These are phyloP conservation scores for Aspergillus cristatus DNA, from an alignment of 495 filamentous ascomycete genomes.

Conservation along the genomic window DNA sequence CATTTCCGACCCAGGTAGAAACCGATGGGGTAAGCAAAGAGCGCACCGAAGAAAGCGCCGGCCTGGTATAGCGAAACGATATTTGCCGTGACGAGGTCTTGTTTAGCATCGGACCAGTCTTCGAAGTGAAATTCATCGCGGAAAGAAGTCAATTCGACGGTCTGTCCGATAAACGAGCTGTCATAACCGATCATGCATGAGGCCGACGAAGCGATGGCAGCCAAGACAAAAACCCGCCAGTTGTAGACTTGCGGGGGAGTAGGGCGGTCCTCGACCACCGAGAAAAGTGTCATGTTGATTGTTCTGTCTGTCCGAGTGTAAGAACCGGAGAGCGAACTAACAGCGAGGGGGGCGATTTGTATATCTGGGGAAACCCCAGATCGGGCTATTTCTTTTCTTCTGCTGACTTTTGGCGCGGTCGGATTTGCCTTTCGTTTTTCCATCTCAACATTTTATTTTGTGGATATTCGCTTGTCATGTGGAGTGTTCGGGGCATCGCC, in stretches of 20 bases:
- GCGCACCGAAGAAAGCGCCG: slow-evolving; percentile 57
- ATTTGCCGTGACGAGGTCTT: slow-evolving; percentile 50
- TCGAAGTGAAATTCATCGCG: slow-evolving; percentile 46
- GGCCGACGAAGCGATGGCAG: slow-evolving; percentile 55
- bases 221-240: slow-evolving; percentile 59
- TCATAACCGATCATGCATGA: slow-evolving; percentile 68
- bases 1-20: slow-evolving; percentile 49
- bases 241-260: slow-evolving; percentile 64
- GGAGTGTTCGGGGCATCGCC: too few relatives aligned
- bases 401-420: too few relatives aligned
- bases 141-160: slow-evolving; percentile 54
- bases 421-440: too few relatives aligned
- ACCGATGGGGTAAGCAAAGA: slow-evolving; percentile 50
- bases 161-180: slow-evolving; percentile 62
- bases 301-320: slow-evolving; percentile 6
- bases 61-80: slow-evolving; percentile 64
- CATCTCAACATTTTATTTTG: too few relatives aligned
- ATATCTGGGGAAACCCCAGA: too few relatives aligned
- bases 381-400: too few relatives aligned
- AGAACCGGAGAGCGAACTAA: slow-evolving; percentile 5
- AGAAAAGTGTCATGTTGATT: slow-evolving; percentile 49
- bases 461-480: too few relatives aligned
- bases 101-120: slow-evolving; percentile 23
- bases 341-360: too few relatives aligned
- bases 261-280: slow-evolving; percentile 54